These are phyloP conservation scores for Kernera saxatilis DNA, from an alignment of 345 rosid genomes.

Conservation along the genomic window DNA sequence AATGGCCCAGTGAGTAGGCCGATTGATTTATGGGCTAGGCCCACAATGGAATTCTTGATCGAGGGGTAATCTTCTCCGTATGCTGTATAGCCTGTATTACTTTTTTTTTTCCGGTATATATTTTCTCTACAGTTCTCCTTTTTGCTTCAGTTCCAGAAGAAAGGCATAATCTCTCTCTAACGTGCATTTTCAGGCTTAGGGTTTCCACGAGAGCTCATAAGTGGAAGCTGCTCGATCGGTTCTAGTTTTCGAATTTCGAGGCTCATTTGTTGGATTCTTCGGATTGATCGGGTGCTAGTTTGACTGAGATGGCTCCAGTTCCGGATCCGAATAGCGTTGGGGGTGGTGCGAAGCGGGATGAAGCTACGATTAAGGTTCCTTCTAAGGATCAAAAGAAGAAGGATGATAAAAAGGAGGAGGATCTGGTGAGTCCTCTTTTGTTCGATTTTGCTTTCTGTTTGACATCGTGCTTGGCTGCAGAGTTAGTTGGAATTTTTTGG, in stretches of 20 bases:
- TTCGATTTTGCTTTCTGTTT: neutral
- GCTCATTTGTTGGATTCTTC: neutral
- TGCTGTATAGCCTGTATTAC: neutral
- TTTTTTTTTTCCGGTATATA: neutral
- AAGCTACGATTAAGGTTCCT: constrained; percentile 55
- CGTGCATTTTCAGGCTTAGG: constrained; percentile 4
- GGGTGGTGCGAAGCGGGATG: constrained; percentile 44
- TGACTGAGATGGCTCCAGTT: constrained; percentile 35
- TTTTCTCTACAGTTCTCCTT: neutral
- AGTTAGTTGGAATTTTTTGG: neutral
- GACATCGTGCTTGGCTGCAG: neutral
- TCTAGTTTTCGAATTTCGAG: neutral
- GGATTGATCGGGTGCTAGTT: constrained; percentile 2
- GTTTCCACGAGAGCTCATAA: neutral
- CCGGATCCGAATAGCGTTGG: constrained; percentile 54
- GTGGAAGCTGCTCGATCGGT: neutral
- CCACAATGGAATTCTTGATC: constrained; percentile 14
- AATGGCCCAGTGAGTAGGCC: neutral
- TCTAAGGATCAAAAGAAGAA: constrained; percentile 84
- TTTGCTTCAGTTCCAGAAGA: constrained; percentile 1
- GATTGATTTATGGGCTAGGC: neutral
- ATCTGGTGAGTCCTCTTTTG: constrained; percentile 48
- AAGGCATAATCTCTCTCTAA: constrained; percentile 10
- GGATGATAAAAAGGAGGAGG: constrained; percentile 90
- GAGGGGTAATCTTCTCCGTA: constrained; percentile 18